Base-by-base conservation (phyloP, 202 grass and related monocot genomes). In the Carex sylvatica region DNA sequence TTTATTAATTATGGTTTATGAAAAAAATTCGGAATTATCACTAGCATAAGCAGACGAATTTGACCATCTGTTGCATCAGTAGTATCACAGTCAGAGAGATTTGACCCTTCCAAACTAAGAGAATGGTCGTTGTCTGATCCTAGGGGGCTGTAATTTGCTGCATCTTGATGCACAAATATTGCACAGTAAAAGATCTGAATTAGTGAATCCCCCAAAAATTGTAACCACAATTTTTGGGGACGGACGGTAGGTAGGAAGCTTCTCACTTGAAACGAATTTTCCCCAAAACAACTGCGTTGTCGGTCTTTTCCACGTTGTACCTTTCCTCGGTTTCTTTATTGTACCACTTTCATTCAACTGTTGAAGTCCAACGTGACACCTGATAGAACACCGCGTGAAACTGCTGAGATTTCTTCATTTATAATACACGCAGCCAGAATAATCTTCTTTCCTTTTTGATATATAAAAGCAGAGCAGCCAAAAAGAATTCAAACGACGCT, bases 361-460 rank as follows among this genome's bases (percentile, higher is more conserved):
- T 73, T 73, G 20, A 73, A 73, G 70, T 73, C 70, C 44, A 73
- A 52, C 72, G 3, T 52, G 73, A n/a, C 52, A 77, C 52, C 73
- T 58, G 52, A 70, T 3, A 24, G 4, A 73, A 73, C 22, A 51
- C 44, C 70, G 70, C 70, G 70, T 73, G 15, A 28, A 28, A 28
- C 28, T 28, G 28, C 2, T 1, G 28, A 28, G 28, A 1, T 28
- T 28, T 28, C 28, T 28, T 28, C 28, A 28, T 28, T 6, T 40
- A 56, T 35, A 56, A 35, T 56, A 75, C 22, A 54, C 14, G 24
- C 15, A 56, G 47, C 71, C 47, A 72, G 19, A 72, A 49, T 47
- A 11, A 46, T 46, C 5, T 24, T 19, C 55, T 4, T 4, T 62
- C 8, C 3, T 62, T 62, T 62, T 62, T 62, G 11, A 62, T 24